Evolutionary conservation across 805 yeast genomes (phyloP).

Genomic region (Metschnikowia proteae): DNA sequence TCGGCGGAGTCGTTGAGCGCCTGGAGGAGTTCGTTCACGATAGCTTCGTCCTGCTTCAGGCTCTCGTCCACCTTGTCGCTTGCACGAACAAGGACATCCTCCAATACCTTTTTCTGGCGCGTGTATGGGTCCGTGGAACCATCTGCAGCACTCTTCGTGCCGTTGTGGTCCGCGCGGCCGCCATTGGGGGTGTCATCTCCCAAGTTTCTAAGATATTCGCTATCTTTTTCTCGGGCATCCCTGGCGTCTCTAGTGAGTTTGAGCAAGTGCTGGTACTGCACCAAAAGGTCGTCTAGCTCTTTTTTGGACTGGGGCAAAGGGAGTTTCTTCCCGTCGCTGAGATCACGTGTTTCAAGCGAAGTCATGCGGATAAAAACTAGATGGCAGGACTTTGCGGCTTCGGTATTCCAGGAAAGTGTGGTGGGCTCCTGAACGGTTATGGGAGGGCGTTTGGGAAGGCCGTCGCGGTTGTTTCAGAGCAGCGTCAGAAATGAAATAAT

Average conservation of each 20-base stretch:
- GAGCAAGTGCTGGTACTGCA: constrained; percentile 18
- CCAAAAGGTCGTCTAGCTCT: constrained; percentile 15
- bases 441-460: no score
- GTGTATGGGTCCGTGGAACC: constrained; percentile 20
- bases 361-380: neutral
- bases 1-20: constrained; percentile 15
- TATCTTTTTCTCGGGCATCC: constrained; percentile 16
- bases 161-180: neutral
- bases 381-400: neutral
- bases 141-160: neutral
- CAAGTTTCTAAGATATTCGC: neutral
- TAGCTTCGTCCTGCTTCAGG: constrained; percentile 20
- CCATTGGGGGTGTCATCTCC: neutral
- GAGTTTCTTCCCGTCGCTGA: constrained; percentile 1
- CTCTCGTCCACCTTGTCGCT: constrained; percentile 25
- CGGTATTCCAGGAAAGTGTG: no score
- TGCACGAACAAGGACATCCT: constrained; percentile 26
- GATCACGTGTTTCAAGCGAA: constrained; percentile 1
- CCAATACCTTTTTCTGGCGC: constrained; percentile 26
- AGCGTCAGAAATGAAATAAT: neutral
- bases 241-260: constrained; percentile 19
- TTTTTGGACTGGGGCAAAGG: constrained; percentile 14
- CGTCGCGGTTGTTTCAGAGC: neutral
- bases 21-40: constrained; percentile 19
- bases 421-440: no score